Evolutionary conservation across 768 basidiomycete species (phyloP), one percentile per base, ranked within the genome.

Genomic region (Hortiboletus campestris): DNA sequence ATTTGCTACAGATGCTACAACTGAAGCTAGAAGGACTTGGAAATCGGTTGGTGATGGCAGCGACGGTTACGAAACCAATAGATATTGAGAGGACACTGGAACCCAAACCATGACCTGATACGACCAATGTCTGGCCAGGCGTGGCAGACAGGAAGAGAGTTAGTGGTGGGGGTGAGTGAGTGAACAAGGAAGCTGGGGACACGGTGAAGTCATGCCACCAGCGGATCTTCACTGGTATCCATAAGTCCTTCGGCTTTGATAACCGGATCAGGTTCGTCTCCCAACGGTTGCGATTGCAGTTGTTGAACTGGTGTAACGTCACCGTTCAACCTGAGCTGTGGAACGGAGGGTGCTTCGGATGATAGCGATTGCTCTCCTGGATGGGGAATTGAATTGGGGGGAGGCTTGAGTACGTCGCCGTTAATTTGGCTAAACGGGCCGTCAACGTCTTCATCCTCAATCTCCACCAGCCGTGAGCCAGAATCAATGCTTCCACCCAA

Each of bases 211-310:
- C 62, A 77, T 61, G 63, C 66, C 66, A 77, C 75, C 56, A 78
- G 62, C 43, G 84, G 83, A 67, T 82, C 81, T 73, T 88, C 86
- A 66, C 81, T 86, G 53, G 74, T 70, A 65, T 88, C 84, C 69
- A 84, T 72, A 36, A 88, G 74, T n/a, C 84, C 85, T 64, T 89
- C 87, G 31, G 73, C 79, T 65, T 78, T 76, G n/a, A 80, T 74
- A 12, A 78, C 80, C 6, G 82, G 75, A 56, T 79, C 75, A 29
- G 79, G 78, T 51, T 74, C 78, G 58, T 87, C 85, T 29, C 83
- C 84, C 48, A 75, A 72, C 13, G 85, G 81, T 36, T 73, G 66
- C 7, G 79, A 73, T 19, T 75, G 68, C 40, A 84, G 71, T 63
- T 87, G 87, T 53, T 74, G 71, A 28, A 76, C 76, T 6, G 78